These are phyloP conservation scores for Penicillium verhagenii DNA, from an alignment of 495 filamentous ascomycete species.

Conservation along the genomic window DNA sequence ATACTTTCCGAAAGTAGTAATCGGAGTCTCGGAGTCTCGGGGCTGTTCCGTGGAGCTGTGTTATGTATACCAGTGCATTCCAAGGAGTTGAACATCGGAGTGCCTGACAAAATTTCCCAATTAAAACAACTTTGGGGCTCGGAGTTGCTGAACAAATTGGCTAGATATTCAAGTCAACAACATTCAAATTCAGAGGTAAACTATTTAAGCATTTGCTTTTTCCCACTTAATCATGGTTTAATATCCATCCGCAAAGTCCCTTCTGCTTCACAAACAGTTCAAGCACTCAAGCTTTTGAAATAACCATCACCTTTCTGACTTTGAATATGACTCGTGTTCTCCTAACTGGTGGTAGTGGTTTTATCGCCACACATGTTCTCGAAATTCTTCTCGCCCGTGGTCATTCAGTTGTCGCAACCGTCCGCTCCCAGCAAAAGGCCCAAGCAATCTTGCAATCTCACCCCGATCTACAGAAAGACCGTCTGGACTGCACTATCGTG, in stretches of 20 bases:
- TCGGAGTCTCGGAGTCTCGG: constrained; percentile 10
- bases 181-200: no score
- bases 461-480: constrained; percentile 48
- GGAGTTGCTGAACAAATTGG: no score
- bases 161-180: no score
- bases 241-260: not conserved
- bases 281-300: not conserved
- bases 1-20: constrained; percentile 1
- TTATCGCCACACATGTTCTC: constrained; percentile 71
- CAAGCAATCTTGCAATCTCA: constrained; percentile 62
- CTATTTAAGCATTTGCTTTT: not conserved
- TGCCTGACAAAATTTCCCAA: not conserved
- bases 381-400: constrained; percentile 59
- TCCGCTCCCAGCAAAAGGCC: constrained; percentile 71
- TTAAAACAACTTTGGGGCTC: not conserved
- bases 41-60: not conserved
- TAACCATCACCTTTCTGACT: not conserved
- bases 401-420: constrained; percentile 76
- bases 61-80: no score
- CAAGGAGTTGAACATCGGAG: not conserved
- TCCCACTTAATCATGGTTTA: no score
- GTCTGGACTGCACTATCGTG: constrained; percentile 69
- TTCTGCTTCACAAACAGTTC: not conserved
- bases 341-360: constrained; percentile 54
- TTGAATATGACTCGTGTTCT: constrained; percentile 25